Conservation (phyloP, 306 rosid species). For the Rubus parviflorus region DNA sequence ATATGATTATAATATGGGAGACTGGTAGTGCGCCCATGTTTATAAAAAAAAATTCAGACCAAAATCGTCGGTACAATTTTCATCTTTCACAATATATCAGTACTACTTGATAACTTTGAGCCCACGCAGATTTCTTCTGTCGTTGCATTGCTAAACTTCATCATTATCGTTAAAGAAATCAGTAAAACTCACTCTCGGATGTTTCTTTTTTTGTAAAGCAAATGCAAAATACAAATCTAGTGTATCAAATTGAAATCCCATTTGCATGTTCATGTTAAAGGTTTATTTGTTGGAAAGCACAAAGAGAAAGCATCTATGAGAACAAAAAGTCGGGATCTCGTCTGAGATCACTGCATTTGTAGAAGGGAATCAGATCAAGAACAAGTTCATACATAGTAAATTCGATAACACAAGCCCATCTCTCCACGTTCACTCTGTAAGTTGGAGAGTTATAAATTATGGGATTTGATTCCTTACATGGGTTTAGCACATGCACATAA, state of each 20-base stretch:
- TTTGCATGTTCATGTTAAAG: background rate
- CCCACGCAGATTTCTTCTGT: background rate
- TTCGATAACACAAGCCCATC: background rate
- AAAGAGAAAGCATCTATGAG: background rate
- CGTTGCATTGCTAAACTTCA: background rate
- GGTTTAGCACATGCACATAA: background rate
- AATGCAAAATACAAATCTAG: background rate
- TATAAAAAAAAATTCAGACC: background rate
- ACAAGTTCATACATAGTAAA: background rate
- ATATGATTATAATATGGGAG: background rate
- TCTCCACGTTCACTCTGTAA: background rate
- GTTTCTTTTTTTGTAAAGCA: background rate
- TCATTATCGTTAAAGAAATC: background rate
- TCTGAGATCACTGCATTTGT: background rate
- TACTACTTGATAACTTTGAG: background rate
- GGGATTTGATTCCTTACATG: background rate
- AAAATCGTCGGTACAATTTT: slow-evolving; percentile 3
- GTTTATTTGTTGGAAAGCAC: background rate
- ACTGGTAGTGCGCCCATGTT: background rate
- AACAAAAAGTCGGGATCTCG: background rate
- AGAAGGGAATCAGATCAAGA: slow-evolving; percentile 5
- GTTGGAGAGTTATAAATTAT: background rate
- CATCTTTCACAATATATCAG: background rate
- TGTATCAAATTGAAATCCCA: background rate
- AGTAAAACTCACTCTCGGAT: background rate